Evolutionary conservation across 1,284 basidiomycete genomes (phyloP).

Genomic region (Tilletiaria anomala): DNA sequence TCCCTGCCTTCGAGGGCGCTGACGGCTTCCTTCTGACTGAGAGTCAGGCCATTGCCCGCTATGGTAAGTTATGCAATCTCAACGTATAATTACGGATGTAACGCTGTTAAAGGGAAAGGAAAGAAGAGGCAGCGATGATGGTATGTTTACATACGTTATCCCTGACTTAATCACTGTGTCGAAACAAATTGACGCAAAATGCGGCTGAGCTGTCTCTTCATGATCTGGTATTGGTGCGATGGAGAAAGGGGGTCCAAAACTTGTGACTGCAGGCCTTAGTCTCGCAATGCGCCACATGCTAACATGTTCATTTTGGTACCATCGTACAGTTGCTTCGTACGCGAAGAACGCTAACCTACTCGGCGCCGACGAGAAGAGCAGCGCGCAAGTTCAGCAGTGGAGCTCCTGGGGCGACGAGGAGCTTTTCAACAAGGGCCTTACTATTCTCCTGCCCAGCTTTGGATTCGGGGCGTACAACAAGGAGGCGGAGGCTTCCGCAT

Average conservation of each 20-base stretch:
- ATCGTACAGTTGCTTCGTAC: slow-evolving; percentile 52
- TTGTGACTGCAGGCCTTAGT: too few relatives aligned
- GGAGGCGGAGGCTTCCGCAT: slow-evolving; percentile 48
- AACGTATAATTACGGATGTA: neutral
- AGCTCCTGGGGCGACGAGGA: slow-evolving; percentile 52
- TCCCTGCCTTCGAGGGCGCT: slow-evolving; percentile 58
- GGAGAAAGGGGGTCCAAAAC: too few relatives aligned
- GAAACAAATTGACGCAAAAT: slow-evolving; percentile 42
- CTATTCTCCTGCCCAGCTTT: slow-evolving; percentile 13
- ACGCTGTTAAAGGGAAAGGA: too few relatives aligned
- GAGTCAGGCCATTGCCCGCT: slow-evolving; percentile 64
- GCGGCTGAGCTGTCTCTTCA: slow-evolving; percentile 3
- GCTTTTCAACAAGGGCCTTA: slow-evolving; percentile 33
- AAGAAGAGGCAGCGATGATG: too few relatives aligned
- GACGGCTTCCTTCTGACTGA: slow-evolving; percentile 73
- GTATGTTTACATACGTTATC: slow-evolving; percentile 40
- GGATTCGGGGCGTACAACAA: slow-evolving; percentile 39
- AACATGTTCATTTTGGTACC: neutral
- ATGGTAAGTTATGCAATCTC: slow-evolving; percentile 53
- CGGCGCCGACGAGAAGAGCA: slow-evolving; percentile 46
- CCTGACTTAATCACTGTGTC: slow-evolving; percentile 45
- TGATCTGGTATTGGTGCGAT: neutral
- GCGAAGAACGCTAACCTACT: slow-evolving; percentile 56
- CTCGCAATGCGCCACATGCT: too few relatives aligned
- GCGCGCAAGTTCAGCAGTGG: slow-evolving; percentile 57